These are phyloP conservation scores for Fusarium lyarnte DNA, from an alignment of 2,329 filamentous ascomycete genomes.

Conservation along the genomic window DNA sequence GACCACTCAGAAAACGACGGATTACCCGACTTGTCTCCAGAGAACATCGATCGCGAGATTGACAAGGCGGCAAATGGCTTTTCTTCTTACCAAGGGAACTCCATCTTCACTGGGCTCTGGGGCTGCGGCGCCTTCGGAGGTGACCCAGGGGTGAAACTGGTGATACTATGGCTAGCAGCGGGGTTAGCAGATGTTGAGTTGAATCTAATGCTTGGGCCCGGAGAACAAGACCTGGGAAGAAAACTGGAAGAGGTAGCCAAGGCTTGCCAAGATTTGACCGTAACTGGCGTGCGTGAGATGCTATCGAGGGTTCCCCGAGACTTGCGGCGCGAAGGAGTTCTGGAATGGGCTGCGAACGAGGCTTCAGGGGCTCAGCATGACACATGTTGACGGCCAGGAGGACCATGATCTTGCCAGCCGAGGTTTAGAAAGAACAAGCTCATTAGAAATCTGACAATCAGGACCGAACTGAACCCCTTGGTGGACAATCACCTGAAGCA, in stretches of 20 bases:
- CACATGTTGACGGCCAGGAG: background rate
- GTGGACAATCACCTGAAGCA: background rate
- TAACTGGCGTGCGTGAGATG: background rate
- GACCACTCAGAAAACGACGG: conserved; percentile 1
- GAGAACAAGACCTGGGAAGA: conserved; percentile 31
- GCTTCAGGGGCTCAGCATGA: background rate
- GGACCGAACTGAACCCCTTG: background rate
- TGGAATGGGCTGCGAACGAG: conserved; percentile 24
- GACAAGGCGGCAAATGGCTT: conserved; percentile 45
- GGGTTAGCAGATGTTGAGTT: conserved; percentile 38
- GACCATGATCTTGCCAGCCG: background rate
- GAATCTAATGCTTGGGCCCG: conserved; percentile 24
- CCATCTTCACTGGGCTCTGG: conserved; percentile 46
- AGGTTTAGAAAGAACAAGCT: background rate
- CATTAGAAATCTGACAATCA: background rate
- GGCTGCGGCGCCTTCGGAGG: conserved; percentile 51
- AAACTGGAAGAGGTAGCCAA: conserved; percentile 5
- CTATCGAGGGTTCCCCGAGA: conserved; percentile 11
- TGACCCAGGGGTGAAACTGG: conserved; percentile 45
- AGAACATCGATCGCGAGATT: conserved; percentile 45
- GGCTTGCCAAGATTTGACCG: conserved; percentile 2
- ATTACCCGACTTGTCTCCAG: conserved; percentile 42
- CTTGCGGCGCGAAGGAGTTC: conserved; percentile 12
- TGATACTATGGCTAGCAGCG: conserved; percentile 48
- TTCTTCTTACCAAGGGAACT: conserved; percentile 23